phyloP scores from a whole-genome alignment of 2,329 filamentous ascomycete species.

The Rhexocercosporidium sp. region DNA sequence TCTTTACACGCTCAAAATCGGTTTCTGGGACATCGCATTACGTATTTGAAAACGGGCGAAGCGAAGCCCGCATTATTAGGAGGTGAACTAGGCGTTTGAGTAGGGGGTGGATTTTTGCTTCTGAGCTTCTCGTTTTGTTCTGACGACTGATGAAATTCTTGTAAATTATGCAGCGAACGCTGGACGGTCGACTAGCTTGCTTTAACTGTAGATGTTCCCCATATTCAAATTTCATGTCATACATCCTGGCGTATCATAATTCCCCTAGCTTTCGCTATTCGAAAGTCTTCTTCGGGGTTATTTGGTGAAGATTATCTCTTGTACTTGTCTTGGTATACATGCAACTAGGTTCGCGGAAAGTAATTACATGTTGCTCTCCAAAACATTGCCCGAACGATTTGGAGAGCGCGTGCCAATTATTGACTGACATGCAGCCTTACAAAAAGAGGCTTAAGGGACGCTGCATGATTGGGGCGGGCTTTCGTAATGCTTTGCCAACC shows the following conservation, averaged over 20 bases:
- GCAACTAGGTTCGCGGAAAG: too few relatives aligned
- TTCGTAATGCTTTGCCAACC: too few relatives aligned
- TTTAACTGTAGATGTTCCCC: neutral
- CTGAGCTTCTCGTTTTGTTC: neutral
- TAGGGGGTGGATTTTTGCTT: neutral
- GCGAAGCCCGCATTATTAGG: neutral
- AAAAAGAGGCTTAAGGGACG: too few relatives aligned
- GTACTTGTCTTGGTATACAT: too few relatives aligned
- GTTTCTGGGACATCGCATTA: neutral
- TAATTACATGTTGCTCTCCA: too few relatives aligned
- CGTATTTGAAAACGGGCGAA: neutral
- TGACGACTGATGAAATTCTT: neutral
- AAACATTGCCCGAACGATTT: too few relatives aligned
- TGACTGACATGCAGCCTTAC: too few relatives aligned
- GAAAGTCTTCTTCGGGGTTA: too few relatives aligned
- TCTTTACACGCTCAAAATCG: neutral
- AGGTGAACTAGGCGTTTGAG: neutral
- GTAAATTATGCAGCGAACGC: constrained; percentile 8
- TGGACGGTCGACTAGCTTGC: neutral
- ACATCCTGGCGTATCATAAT: neutral
- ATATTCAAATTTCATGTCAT: neutral
- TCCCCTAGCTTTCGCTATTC: too few relatives aligned
- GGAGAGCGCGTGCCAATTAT: too few relatives aligned
- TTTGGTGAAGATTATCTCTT: too few relatives aligned
- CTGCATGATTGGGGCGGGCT: too few relatives aligned